Evolutionary conservation across 2,329 filamentous ascomycete genomes (phyloP).

Genomic region (Chaetomium strumarium): DNA sequence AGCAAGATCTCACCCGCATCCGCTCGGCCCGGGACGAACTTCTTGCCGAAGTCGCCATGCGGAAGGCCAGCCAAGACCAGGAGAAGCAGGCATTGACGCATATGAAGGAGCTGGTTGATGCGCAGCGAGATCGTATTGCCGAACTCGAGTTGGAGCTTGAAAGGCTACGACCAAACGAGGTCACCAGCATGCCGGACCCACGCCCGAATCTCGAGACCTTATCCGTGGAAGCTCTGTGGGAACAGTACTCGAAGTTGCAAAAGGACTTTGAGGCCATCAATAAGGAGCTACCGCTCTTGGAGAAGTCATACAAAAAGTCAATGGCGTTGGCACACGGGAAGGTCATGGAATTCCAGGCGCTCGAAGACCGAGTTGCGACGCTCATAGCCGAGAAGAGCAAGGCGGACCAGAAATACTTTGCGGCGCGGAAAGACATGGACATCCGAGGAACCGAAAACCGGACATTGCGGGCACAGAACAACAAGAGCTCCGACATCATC

Average conservation of each 20-base stretch:
- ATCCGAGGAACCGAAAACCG: conserved; percentile 75
- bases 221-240: conserved; percentile 63
- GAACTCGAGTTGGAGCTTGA: conserved; percentile 79
- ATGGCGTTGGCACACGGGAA: conserved; percentile 82
- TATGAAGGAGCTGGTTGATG: conserved; percentile 71
- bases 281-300: conserved; percentile 81
- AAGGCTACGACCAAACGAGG: conserved; percentile 52
- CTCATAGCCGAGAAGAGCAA: conserved; percentile 87
- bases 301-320: conserved; percentile 84
- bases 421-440: conserved; percentile 89
- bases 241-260: conserved; percentile 68
- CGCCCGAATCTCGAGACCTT: conserved; percentile 52
- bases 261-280: conserved; percentile 79
- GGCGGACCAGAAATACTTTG: conserved; percentile 97
- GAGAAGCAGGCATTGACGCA: conserved; percentile 64
- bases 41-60: conserved; percentile 70
- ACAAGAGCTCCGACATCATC: conserved; percentile 89
- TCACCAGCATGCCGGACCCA: conserved; percentile 40
- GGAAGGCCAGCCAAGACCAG: conserved; percentile 74
- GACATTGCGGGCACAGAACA: conserved; percentile 72
- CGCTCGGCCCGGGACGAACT: conserved; percentile 80
- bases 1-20: conserved; percentile 81
- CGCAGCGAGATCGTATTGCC: conserved; percentile 72
- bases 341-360: conserved; percentile 64
- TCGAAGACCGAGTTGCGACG: conserved; percentile 72